phyloP scores from a whole-genome alignment of 208 protist species.

The Trypanosoma boissoni region DNA sequence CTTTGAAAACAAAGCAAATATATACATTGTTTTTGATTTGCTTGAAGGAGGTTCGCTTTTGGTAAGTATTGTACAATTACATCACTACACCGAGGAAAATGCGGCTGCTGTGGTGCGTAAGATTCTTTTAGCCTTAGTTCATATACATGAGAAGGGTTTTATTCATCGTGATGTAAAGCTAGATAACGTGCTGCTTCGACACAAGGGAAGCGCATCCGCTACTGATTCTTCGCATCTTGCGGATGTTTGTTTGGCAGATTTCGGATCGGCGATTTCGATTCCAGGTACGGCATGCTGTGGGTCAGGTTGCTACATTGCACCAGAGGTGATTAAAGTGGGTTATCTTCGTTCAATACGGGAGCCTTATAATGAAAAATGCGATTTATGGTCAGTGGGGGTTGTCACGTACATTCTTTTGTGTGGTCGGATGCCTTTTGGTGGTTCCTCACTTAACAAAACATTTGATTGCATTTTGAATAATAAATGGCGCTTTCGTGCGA shows the following conservation, averaged over 20 bases:
- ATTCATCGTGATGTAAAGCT: constrained; percentile 99
- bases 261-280: constrained; percentile 92
- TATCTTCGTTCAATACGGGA: constrained; percentile 45
- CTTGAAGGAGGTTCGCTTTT: constrained; percentile 98
- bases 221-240: constrained; percentile 44
- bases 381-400: constrained; percentile 86
- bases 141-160: constrained; percentile 96
- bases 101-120: constrained; percentile 97
- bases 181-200: constrained; percentile 98
- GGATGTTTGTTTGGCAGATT: constrained; percentile 96
- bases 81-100: constrained; percentile 95
- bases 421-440: constrained; percentile 76
- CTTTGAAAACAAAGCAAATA: constrained; percentile 73
- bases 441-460: constrained; percentile 54
- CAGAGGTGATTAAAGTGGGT: constrained; percentile 73
- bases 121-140: constrained; percentile 93
- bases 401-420: constrained; percentile 78
- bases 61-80: constrained; percentile 95
- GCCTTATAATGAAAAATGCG: constrained; percentile 73
- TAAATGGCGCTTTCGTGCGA: constrained; percentile 48
- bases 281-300: constrained; percentile 75
- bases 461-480: constrained; percentile 62
- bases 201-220: constrained; percentile 54
- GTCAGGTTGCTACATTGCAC: constrained; percentile 77
- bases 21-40: constrained; percentile 97